These are phyloP conservation scores for Amaranthus cruentus DNA, from an alignment of 148 eudicot species.

Conservation along the genomic window DNA sequence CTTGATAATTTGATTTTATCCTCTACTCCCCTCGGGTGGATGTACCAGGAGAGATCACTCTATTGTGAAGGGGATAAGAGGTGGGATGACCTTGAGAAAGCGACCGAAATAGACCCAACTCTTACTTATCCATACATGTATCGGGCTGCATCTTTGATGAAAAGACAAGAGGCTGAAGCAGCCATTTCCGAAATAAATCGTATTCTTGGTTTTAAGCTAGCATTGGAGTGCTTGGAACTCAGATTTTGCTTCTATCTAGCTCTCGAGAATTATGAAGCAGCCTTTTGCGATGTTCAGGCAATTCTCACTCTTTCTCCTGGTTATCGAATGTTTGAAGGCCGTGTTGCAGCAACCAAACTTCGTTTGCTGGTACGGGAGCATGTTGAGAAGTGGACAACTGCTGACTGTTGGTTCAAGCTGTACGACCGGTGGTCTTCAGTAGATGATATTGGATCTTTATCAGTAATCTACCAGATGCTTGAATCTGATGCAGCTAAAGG, in stretches of 20 bases:
- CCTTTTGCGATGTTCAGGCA: constrained; percentile 81
- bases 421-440: constrained; percentile 96
- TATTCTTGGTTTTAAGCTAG: constrained; percentile 79
- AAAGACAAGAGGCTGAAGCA: constrained; percentile 53
- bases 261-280: constrained; percentile 68
- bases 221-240: constrained; percentile 88
- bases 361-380: constrained; percentile 63
- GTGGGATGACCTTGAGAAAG: constrained; percentile 65
- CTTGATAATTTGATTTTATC: constrained; percentile 55
- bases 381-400: constrained; percentile 79
- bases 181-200: constrained; percentile 80
- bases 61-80: constrained; percentile 63
- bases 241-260: constrained; percentile 77
- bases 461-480: constrained; percentile 93
- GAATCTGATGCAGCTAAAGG: constrained; percentile 88
- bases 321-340: constrained; percentile 83
- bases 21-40: constrained; percentile 68
- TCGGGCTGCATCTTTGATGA: constrained; percentile 69
- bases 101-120: constrained; percentile 87
- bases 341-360: constrained; percentile 64
- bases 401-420: constrained; percentile 92
- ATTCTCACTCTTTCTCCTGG: constrained; percentile 79
- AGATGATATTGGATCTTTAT: constrained; percentile 94
- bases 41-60: constrained; percentile 89
- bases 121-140: constrained; percentile 91